Evolutionary conservation across 441 rosid species (phyloP).

Genomic region (Corymbia citriodora): DNA sequence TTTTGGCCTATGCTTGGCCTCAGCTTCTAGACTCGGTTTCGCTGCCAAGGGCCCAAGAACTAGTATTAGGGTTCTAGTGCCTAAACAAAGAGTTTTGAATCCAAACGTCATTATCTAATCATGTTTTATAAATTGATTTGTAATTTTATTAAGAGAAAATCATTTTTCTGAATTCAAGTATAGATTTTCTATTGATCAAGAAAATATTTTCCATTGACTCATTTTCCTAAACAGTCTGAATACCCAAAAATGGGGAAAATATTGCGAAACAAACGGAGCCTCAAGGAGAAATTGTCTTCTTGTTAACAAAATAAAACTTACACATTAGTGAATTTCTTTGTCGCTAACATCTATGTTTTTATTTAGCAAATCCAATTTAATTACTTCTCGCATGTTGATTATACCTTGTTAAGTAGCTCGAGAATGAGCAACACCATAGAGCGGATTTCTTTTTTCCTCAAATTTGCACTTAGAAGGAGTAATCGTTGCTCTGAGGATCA

Average conservation of each 20-base stretch:
- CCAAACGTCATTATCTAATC: no score
- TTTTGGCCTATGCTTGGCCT: no score
- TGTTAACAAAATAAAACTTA: background rate
- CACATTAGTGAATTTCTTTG: background rate
- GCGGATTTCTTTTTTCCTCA: background rate
- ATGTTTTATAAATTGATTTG: background rate
- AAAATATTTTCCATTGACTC: no score
- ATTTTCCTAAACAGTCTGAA: no score
- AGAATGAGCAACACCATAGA: background rate
- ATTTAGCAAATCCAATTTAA: background rate
- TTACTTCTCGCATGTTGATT: background rate
- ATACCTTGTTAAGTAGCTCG: background rate
- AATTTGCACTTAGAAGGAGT: background rate
- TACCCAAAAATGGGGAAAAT: no score
- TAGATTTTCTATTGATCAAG: no score
- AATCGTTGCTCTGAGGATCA: background rate
- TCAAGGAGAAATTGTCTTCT: background rate
- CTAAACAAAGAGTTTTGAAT: no score
- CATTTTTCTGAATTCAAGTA: no score
- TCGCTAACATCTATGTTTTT: background rate
- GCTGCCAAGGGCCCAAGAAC: no score
- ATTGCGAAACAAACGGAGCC: background rate
- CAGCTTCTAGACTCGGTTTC: no score
- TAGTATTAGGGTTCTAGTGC: no score
- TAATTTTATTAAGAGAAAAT: background rate